Percentiles rank a stretch among this genome's conserved stretches.
These are phyloP conservation scores for Leccinum disarticulatum DNA, from an alignment of 768 basidiomycete species.

Conservation along the genomic window DNA sequence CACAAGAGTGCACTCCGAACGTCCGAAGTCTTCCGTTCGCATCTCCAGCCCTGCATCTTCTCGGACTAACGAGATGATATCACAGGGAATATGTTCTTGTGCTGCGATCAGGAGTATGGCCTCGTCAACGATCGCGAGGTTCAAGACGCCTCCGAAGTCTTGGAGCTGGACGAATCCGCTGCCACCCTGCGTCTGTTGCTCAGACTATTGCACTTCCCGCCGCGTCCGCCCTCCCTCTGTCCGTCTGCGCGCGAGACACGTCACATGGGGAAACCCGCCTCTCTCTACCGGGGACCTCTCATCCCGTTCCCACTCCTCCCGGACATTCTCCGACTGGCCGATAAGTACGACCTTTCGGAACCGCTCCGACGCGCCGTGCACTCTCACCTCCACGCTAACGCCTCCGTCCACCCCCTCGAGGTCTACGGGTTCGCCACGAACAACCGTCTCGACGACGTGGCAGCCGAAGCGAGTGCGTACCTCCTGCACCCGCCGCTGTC, in stretches of 20 bases:
- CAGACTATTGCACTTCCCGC: slow-evolving; percentile 55
- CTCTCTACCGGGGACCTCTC: slow-evolving; percentile 40
- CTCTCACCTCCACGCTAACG: slow-evolving; percentile 56
- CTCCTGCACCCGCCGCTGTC: slow-evolving; percentile 54
- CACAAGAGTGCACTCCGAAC: slow-evolving; percentile 46
- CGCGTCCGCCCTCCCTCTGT: slow-evolving; percentile 41
- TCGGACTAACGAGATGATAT: slow-evolving; percentile 11
- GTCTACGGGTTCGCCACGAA: slow-evolving; percentile 59
- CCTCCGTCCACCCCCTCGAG: slow-evolving; percentile 48
- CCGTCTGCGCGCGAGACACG: slow-evolving; percentile 25
- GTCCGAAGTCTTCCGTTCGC: slow-evolving; percentile 67
- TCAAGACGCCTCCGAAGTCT: slow-evolving; percentile 30
- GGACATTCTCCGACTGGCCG: slow-evolving; percentile 53
- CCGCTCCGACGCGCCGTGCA: slow-evolving; percentile 43
- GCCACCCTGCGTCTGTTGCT: slow-evolving; percentile 50
- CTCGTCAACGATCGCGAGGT: slow-evolving; percentile 10
- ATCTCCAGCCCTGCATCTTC: slow-evolving; percentile 5
- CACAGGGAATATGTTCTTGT: slow-evolving; percentile 67
- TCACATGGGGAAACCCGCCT: slow-evolving; percentile 33
- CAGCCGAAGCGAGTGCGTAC: slow-evolving; percentile 57
- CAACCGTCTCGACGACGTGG: slow-evolving; percentile 46
- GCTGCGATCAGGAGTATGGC: slow-evolving; percentile 43
- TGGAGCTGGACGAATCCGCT: slow-evolving; percentile 58
- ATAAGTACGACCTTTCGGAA: slow-evolving; percentile 63
- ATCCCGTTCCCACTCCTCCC: slow-evolving; percentile 69